Base-by-base conservation (phyloP, 2,329 filamentous ascomycete species). In the Chalara sp. region DNA sequence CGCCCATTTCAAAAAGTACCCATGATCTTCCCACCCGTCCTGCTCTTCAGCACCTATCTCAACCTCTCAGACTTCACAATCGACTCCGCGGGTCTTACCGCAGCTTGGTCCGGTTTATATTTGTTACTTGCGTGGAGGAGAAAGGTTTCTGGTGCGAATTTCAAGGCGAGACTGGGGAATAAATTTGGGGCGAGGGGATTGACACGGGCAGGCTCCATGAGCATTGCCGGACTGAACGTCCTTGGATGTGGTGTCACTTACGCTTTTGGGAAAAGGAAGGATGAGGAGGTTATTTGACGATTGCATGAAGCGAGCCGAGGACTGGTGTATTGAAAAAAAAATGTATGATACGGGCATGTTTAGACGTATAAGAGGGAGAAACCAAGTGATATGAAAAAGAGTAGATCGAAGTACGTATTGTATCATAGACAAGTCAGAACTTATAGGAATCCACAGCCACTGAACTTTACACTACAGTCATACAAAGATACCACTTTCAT, bases 1-100 rank as follows among this genome's bases (percentile, higher is more conserved):
- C 79, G 80, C n/a, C 83, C 84, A 6, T 81, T 84, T 66, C 81
- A 83, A 63, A 63, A 73, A 6, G 70, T 87, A 0, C 83, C 83
- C 4, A 82, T 87, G 76, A 67, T 83, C 56, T 86, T 87, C 63
- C 78, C 83, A 5, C 82, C 83, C 2, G 70, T 84, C 50, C 72
- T 87, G 3, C 73, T 86, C 52, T 83, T 86, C 68, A 78, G 77
- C 47, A 79, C 78, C 51, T 87, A 86, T 62, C 69, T 86, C 43
- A 86, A 86, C 63, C 61, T 86, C 32, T 74, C 75, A 55, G 74
- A 75, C 53, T 84, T 78, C 69, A 78, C 80, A 62, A 77, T 76
- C 46, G 84, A 86, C 60, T 74, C 75, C 21, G 83, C 82, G 0
- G 83, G 83, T 5, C 72, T 84, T 5, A 81, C 76, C 13, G 80